These are phyloP conservation scores for Euphrasia arctica DNA, from an alignment of 305 asterid species.

Conservation along the genomic window DNA sequence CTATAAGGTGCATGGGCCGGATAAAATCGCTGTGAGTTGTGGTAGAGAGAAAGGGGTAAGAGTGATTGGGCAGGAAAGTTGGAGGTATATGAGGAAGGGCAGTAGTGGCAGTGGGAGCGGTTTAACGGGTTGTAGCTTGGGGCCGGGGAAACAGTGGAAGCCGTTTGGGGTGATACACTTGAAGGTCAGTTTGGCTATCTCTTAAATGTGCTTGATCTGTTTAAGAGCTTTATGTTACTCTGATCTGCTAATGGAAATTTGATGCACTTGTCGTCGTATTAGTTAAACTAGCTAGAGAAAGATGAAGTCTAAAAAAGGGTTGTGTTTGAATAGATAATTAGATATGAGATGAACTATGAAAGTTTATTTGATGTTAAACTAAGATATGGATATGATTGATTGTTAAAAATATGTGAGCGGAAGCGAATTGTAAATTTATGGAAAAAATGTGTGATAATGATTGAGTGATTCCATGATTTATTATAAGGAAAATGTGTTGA, in stretches of 20 bases:
- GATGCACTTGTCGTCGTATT: neutral
- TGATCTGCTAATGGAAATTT: constrained; percentile 19
- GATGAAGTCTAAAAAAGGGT: too few relatives aligned
- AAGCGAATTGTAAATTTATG: too few relatives aligned
- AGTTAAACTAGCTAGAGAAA: too few relatives aligned
- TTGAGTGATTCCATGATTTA: too few relatives aligned
- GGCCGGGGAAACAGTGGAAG: constrained; percentile 63
- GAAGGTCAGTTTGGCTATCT: constrained; percentile 60
- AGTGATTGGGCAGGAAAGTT: constrained; percentile 86
- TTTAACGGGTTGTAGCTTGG: constrained; percentile 32
- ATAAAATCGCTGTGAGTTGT: constrained; percentile 64
- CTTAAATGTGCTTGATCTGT: constrained; percentile 18
- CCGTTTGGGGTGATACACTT: constrained; percentile 93
- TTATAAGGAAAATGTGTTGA: too few relatives aligned
- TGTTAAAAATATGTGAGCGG: too few relatives aligned
- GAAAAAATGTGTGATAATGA: too few relatives aligned
- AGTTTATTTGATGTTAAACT: too few relatives aligned
- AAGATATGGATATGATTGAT: too few relatives aligned
- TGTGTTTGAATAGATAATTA: too few relatives aligned
- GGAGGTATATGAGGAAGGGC: constrained; percentile 87
- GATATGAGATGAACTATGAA: too few relatives aligned
- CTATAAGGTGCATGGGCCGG: constrained; percentile 94
- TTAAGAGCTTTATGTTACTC: neutral
- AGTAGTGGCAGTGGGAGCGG: constrained; percentile 35
- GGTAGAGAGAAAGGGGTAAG: constrained; percentile 69